Evolutionary conservation across 202 grass and related monocot species (phyloP).

Genomic region (Saccharum hybrid): DNA sequence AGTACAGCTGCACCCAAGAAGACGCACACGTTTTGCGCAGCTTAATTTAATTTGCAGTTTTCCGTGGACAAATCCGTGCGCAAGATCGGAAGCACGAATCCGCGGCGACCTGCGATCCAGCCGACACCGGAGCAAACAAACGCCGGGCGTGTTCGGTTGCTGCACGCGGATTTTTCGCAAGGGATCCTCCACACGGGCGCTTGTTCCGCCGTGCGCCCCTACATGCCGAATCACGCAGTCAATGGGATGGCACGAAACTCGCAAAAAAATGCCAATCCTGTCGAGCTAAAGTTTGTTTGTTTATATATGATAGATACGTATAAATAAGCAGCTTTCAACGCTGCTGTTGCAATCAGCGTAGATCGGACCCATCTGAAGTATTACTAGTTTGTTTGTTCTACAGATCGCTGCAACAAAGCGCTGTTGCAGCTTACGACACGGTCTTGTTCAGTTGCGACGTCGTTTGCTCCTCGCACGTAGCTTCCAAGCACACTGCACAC

Average conservation of each 20-base stretch:
- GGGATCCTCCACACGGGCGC: slow-evolving; percentile 25
- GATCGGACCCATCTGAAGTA: background rate
- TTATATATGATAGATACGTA: too few species aligned
- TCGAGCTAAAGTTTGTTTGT: background rate
- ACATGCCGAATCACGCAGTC: background rate
- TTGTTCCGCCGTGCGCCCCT: slow-evolving; percentile 3
- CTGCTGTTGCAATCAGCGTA: slow-evolving; percentile 36
- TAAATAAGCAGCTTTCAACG: slow-evolving; percentile 26
- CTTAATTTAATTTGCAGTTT: background rate
- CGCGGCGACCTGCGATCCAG: slow-evolving; percentile 16
- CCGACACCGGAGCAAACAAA: slow-evolving; percentile 43
- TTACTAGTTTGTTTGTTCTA: background rate
- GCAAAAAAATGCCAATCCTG: background rate
- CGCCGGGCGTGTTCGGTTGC: slow-evolving; percentile 33
- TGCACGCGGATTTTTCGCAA: background rate
- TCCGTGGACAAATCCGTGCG: background rate
- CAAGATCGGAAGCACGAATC: slow-evolving; percentile 11
- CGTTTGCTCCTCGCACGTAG: slow-evolving; percentile 58
- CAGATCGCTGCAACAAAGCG: background rate
- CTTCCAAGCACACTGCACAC: slow-evolving; percentile 49
- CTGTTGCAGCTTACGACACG: background rate
- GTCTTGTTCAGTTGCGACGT: slow-evolving; percentile 36
- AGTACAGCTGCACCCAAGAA: background rate
- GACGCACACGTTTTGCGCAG: background rate
- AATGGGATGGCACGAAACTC: slow-evolving; percentile 25